Evolutionary conservation across 2,329 filamentous ascomycete species (phyloP), one percentile per base, ranked within the genome.

Genomic region (Monilinia polystroma): DNA sequence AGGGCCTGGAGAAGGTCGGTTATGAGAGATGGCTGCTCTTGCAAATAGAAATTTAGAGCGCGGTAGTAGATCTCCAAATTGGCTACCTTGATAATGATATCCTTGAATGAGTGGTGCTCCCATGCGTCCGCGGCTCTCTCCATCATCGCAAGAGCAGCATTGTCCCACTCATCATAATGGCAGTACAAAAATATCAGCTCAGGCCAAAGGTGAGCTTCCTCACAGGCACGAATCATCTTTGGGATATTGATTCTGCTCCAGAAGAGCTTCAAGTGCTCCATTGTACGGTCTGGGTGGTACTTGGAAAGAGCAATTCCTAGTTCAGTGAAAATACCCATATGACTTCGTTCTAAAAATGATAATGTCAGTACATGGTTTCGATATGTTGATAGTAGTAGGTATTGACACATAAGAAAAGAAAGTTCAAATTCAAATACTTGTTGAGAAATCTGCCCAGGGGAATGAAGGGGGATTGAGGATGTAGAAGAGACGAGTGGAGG

Each of bases 91-190:
- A 97, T 88, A 67, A 97, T 85, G 63, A 96, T 98, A 77, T 99
- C 96, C 85, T 99, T 99, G 88, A 99, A 99, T 59, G 96, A 95
- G 78, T 97, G 93, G 81, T 99, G 95, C 79, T 99, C 96, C 95
- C 95, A 99, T 1, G 95, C 93, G 82, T 98, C 96, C 72, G 96
- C 90, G 16, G 95, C 91, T 73, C 93, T 92, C 83, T 99, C 95
- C 87, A 99, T 99, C 82, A 99, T 97, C 23, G 95, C 92, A 65
- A 99, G 85, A 58, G 93, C 93, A 55, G 95, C 95, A 76, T 99
- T 98, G 80, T 99, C 96, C 79, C 90, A 97, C 78, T 99, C 96
- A 72, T 99, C 96, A 76, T 97, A 98, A 80, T 99, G 95, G 78
- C 92, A 92, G 83, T 98, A 98, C 73, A 97, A 86, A 87, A 99